Base-by-base conservation (phyloP, 2,329 filamentous ascomycete genomes). In the Neospermospora avenae region DNA sequence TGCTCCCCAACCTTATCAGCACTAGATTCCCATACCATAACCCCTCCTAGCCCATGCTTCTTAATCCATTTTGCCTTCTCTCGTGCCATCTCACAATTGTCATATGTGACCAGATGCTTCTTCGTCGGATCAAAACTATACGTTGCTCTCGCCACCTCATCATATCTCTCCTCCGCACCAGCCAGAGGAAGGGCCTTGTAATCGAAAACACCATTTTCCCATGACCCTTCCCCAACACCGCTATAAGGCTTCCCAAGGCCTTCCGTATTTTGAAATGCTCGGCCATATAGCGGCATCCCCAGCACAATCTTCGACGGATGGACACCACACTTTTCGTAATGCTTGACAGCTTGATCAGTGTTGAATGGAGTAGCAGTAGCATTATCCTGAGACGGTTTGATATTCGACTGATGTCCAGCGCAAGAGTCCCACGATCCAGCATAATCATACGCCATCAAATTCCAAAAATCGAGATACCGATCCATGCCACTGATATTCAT, bases 21-120 rank as follows among this genome's bases (percentile, higher is more conserved):
- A 69, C 88, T 93, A 68, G 85, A 90, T 77, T 97, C 93, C 46
- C 85, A 72, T 91, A 91, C 98, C 93, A 98, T 97, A n/a, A 83
- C 91, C 18, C 93, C 93, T 1, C 92, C 93, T 0, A 97, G 81
- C 0, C 84, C 79, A 46, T 81, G 77, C 20, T 82, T 73, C 70
- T 80, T 82, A 70, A 97, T 84, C 72, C 86, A 96, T 11, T 83
- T 77, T 1, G 86, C 85, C 78, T 97, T 98, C 65, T 76, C 72
- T 65, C 78, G 78, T 3, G 86, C 88, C 73, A 92, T 84, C 3
- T 78, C 76, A 8, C 0, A 85, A 81, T 1, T 93, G 71, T 92
- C 89, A 72, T 96, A 98, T 45, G 83, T 88, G 55, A 98, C 82
- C 78, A 98, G 83, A 59, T 83, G 85, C 61, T 81, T 81, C 31